Base-by-base conservation (phyloP, 805 yeast species). In the Myxozyma neglecta region DNA sequence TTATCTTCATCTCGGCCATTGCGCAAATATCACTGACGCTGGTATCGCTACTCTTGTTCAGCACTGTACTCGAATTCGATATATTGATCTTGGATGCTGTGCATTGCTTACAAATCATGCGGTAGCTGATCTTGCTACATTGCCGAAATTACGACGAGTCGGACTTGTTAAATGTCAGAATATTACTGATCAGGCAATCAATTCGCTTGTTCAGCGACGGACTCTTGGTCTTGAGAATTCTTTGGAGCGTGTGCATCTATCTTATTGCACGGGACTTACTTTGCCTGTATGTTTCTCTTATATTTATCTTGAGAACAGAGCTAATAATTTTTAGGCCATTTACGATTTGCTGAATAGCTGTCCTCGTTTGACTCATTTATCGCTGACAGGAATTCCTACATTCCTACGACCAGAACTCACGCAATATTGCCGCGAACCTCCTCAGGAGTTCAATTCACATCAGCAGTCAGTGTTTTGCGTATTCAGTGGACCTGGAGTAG, bases 21-120 rank as follows among this genome's bases (percentile, higher is more conserved):
- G 99, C 77, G 82, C 85, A 50, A 84, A 88, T 70, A 88, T 93
- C 60, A 93, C 97, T 1, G 98, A 93, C 76, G 82, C 80, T 64
- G 97, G 97, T 20, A 94, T 94, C 16, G 81, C 84, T 35, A 80
- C 83, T 10, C 78, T 93, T 63, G 89, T 90, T 11, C 81, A 87
- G 66, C 81, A 82, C 51, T 94, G 98, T 71, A 88, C 88, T 60
- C 80, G 97, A 61, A 84, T 93, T 60, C 96, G 90, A 70, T 93
- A 92, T 73, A 90, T 93, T 66, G 99, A 93, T 75, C 83, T 94
- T 62, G 98, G 98, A 14, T 92, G 97, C 74, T 93, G 99, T 73
- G 80, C 87, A 0, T 96, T 90, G 73, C 80, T 93, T 57, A 91
- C 98, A 1, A 90, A 94, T 76, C 82, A 84, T 69, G 85, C 97